phyloP scores from a whole-genome alignment of 208 protist genomes.

The Acanthamoeba royreba region DNA sequence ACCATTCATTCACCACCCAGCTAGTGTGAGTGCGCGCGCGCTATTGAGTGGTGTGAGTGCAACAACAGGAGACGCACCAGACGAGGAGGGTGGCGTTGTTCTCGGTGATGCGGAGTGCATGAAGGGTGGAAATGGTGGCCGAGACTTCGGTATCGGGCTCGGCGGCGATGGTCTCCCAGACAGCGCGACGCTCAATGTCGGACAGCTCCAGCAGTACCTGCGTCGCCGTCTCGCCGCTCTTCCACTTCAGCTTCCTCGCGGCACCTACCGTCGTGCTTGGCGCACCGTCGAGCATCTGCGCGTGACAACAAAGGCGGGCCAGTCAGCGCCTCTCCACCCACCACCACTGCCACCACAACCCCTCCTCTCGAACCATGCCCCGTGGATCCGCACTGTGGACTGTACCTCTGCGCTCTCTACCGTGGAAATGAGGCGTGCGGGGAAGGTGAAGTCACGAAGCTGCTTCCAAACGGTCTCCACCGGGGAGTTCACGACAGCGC shows the following conservation, averaged over 20 bases:
- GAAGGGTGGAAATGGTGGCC: conserved; percentile 41
- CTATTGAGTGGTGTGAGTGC: neutral
- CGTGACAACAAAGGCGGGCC: no score
- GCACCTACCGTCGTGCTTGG: neutral
- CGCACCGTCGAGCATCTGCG: neutral
- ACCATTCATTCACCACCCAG: no score
- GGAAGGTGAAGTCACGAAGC: conserved; percentile 53
- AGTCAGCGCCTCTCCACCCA: no score
- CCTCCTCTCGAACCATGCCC: neutral
- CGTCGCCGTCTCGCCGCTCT: conserved; percentile 21
- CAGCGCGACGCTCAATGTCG: neutral
- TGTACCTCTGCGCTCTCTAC: conserved; percentile 18
- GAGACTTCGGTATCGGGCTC: conserved; percentile 33
- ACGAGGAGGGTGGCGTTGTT: conserved; percentile 47
- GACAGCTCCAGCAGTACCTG: conserved; percentile 51
- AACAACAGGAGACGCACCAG: neutral
- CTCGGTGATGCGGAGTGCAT: conserved; percentile 36
- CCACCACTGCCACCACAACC: neutral
- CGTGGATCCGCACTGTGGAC: neutral
- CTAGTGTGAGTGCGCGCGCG: no score
- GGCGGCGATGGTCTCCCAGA: conserved; percentile 21
- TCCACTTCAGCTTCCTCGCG: conserved; percentile 47
- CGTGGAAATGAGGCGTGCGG: conserved; percentile 17
- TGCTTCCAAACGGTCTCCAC: conserved; percentile 47
- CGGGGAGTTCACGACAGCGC: neutral